Evolutionary conservation across 192 early-diverging fungal genomes (phyloP).

Genomic region (Podila clonocystis): DNA sequence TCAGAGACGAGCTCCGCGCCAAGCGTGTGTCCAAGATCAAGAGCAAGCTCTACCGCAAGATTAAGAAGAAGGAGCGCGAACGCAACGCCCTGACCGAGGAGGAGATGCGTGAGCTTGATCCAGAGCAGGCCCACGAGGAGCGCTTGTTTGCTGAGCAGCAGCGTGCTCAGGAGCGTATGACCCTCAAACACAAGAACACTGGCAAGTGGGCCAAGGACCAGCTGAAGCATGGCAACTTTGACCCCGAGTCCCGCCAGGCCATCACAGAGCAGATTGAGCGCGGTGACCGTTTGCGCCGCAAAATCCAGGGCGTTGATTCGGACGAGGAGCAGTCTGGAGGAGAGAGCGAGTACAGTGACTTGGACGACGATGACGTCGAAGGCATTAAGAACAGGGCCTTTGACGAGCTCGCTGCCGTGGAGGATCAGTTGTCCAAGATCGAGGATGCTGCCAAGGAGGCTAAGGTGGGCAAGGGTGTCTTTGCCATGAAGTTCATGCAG

Average conservation of each 20-base stretch:
- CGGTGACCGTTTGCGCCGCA: slow-evolving; percentile 81
- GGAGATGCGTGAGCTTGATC: slow-evolving; percentile 71
- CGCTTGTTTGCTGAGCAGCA: slow-evolving; percentile 75
- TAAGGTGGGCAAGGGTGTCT: slow-evolving; percentile 78
- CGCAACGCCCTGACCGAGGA: slow-evolving; percentile 63
- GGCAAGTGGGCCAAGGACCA: slow-evolving; percentile 96
- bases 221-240: slow-evolving; percentile 66
- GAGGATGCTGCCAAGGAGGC: slow-evolving; percentile 55
- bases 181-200: slow-evolving; percentile 92
- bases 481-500: slow-evolving; percentile 99
- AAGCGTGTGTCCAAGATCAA: slow-evolving; percentile 98
- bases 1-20: slow-evolving; percentile 90
- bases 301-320: slow-evolving; percentile 76
- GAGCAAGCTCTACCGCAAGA: slow-evolving; percentile 93
- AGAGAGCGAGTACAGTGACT: slow-evolving; percentile 55
- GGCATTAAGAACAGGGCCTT: slow-evolving; percentile 52
- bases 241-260: slow-evolving; percentile 77
- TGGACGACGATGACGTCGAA: slow-evolving; percentile 59
- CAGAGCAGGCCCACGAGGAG: slow-evolving; percentile 72
- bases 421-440: slow-evolving; percentile 51
- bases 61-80: slow-evolving; percentile 83
- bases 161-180: slow-evolving; percentile 93
- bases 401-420: slow-evolving; percentile 64
- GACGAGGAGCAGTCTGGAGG: slow-evolving; percentile 65
- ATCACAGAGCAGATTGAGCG: slow-evolving; percentile 85